phyloP scores from a whole-genome alignment of 176 grass and related monocot species.

The Aegilops umbellulata region DNA sequence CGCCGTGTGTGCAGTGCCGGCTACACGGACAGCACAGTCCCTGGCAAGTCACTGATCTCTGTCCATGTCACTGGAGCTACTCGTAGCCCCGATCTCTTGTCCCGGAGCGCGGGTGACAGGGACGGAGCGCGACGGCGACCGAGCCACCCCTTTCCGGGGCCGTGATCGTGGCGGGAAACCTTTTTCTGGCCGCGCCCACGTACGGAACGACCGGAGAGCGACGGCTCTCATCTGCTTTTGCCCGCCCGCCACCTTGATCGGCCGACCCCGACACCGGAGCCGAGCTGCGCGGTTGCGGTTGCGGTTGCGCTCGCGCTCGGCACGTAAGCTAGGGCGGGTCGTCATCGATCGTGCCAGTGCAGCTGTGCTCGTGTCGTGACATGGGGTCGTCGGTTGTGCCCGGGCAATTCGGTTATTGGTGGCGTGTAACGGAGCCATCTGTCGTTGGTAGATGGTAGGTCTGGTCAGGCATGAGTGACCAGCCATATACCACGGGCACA shows the following conservation, averaged over 20 bases:
- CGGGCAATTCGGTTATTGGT: too few relatives aligned
- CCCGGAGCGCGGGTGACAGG: neutral
- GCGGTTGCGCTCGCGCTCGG: too few relatives aligned
- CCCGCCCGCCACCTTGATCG: neutral
- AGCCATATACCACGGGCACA: too few relatives aligned
- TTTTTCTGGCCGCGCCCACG: neutral
- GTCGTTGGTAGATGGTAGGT: too few relatives aligned
- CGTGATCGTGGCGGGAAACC: neutral
- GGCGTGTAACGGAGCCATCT: too few relatives aligned
- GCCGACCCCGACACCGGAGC: neutral
- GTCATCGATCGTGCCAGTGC: neutral
- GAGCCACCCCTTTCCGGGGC: neutral
- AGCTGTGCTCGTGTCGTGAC: neutral
- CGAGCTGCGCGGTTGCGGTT: neutral
- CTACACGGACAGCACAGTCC: neutral
- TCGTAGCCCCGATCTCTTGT: neutral
- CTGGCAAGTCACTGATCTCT: too few relatives aligned
- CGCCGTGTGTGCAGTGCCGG: neutral
- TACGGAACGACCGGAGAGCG: neutral
- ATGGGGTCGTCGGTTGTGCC: neutral
- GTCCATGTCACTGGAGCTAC: neutral
- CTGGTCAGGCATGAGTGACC: too few relatives aligned
- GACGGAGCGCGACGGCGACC: neutral
- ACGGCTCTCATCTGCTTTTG: neutral
- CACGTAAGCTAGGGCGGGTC: neutral